Evolutionary conservation across 495 filamentous ascomycete genomes (phyloP).

Genomic region (Trichocladium antarcticum): DNA sequence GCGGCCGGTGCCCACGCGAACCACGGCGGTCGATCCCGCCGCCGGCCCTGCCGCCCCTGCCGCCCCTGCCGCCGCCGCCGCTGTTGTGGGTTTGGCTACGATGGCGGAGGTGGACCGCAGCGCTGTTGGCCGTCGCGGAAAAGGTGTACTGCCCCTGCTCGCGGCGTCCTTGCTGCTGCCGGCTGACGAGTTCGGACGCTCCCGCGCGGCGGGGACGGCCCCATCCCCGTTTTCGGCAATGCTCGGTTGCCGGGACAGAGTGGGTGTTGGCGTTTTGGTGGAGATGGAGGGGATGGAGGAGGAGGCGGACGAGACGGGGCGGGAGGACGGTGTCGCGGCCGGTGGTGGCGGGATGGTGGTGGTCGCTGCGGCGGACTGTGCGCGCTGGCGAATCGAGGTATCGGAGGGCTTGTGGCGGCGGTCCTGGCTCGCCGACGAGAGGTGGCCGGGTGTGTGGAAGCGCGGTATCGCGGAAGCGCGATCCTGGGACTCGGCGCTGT

Average conservation of each 20-base stretch:
- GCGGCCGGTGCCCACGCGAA: constrained; percentile 20
- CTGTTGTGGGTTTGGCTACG: constrained; percentile 25
- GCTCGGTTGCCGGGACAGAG: constrained; percentile 19
- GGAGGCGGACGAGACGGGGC: constrained; percentile 16
- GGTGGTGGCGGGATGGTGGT: constrained; percentile 20
- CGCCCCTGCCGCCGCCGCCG: constrained; percentile 1
- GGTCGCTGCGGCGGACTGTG: constrained; percentile 34
- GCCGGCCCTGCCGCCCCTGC: not conserved
- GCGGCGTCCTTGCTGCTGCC: constrained; percentile 25
- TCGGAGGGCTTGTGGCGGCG: constrained; percentile 38
- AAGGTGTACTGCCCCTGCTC: not conserved
- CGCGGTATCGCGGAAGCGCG: constrained; percentile 30
- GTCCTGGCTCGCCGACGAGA: constrained; percentile 39
- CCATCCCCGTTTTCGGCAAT: constrained; percentile 14
- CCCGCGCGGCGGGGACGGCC: constrained; percentile 7
- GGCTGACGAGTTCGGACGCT: constrained; percentile 37
- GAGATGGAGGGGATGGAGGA: constrained; percentile 15
- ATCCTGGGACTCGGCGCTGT: constrained; percentile 18
- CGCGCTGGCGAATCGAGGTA: constrained; percentile 38
- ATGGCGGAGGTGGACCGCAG: constrained; percentile 45
- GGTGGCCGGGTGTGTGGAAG: constrained; percentile 45
- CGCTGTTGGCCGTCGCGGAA: constrained; percentile 23
- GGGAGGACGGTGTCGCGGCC: constrained; percentile 1
- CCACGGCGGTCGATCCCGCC: not conserved
- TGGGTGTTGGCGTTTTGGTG: constrained; percentile 25